These are phyloP conservation scores for Sporisorium graminicola DNA, from an alignment of 1,284 basidiomycete species.

Conservation along the genomic window DNA sequence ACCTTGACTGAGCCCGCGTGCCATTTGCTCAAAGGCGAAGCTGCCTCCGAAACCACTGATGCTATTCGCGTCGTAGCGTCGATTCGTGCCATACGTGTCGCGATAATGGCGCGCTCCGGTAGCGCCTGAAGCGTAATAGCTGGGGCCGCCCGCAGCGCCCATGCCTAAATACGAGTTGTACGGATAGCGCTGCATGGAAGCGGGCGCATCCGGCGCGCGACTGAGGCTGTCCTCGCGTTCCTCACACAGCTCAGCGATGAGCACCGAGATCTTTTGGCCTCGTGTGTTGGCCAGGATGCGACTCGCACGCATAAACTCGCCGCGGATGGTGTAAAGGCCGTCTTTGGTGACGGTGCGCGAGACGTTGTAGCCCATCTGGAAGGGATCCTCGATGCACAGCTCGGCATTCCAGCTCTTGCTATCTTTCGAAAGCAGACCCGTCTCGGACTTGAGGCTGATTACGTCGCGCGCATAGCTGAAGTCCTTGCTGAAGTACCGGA, in stretches of 20 bases:
- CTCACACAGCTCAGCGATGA: conserved; percentile 66
- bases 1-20: conserved; percentile 59
- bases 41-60: conserved; percentile 59
- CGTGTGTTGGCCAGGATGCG: conserved; percentile 71
- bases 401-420: conserved; percentile 93
- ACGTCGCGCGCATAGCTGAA: conserved; percentile 93
- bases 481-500: conserved; percentile 93
- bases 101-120: conserved; percentile 36
- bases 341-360: conserved; percentile 95
- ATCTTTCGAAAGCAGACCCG: conserved; percentile 87
- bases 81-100: conserved; percentile 39
- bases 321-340: conserved; percentile 94
- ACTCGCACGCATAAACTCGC: conserved; percentile 96
- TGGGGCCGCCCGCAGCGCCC: conserved; percentile 19
- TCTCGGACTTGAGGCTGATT: conserved; percentile 83
- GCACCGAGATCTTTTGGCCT: conserved; percentile 51
- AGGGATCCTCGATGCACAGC: conserved; percentile 81
- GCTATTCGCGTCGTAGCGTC: conserved; percentile 43
- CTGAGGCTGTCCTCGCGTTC: conserved; percentile 67
- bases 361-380: conserved; percentile 94
- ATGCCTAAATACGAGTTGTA: conserved; percentile 26
- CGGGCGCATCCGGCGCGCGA: conserved; percentile 61
- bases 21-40: conserved; percentile 67
- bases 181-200: conserved; percentile 34
- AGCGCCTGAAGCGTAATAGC: conserved; percentile 25